These are phyloP conservation scores for Nigrospora osmanthi DNA, from an alignment of 2,329 filamentous ascomycete species.

Conservation along the genomic window DNA sequence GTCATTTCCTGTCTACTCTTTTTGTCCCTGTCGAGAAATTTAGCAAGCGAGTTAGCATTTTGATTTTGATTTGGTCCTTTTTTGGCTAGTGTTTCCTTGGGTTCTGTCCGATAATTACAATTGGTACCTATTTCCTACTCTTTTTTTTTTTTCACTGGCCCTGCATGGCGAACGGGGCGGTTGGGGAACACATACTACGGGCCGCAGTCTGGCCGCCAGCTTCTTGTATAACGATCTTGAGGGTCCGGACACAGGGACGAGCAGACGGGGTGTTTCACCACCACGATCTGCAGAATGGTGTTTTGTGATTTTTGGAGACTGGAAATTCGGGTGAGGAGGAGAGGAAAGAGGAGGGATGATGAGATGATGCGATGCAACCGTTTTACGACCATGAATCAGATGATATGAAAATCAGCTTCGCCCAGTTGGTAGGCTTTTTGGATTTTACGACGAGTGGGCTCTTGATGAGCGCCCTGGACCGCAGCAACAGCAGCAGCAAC, in stretches of 20 bases:
- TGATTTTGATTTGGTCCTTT: slow-evolving; percentile 23
- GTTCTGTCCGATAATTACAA: slow-evolving; percentile 3
- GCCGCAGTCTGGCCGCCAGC: slow-evolving; percentile 12
- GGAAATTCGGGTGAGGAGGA: slow-evolving; percentile 12
- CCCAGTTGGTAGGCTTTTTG: too few relatives aligned
- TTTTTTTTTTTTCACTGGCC: slow-evolving; percentile 3
- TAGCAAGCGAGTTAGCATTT: slow-evolving; percentile 31
- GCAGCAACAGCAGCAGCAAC: too few relatives aligned
- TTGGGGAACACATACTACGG: slow-evolving; percentile 10
- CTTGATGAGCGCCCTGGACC: too few relatives aligned
- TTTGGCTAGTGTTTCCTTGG: slow-evolving; percentile 15
- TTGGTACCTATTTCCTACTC: slow-evolving; percentile 10
- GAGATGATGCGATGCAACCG: background rate
- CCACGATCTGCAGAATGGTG: background rate
- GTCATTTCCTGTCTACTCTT: slow-evolving; percentile 13
- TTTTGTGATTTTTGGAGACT: background rate
- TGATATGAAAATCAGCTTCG: too few relatives aligned
- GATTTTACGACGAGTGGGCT: too few relatives aligned
- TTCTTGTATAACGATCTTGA: slow-evolving; percentile 23
- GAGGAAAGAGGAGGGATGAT: slow-evolving; percentile 9
- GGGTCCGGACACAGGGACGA: slow-evolving; percentile 1
- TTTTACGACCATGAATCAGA: too few relatives aligned
- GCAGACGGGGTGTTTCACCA: slow-evolving; percentile 2
- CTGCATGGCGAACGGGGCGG: slow-evolving; percentile 24
- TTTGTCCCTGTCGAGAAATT: slow-evolving; percentile 17